These are phyloP conservation scores for Diaporthe sp. DNA, from an alignment of 2,329 filamentous ascomycete species.

Conservation along the genomic window DNA sequence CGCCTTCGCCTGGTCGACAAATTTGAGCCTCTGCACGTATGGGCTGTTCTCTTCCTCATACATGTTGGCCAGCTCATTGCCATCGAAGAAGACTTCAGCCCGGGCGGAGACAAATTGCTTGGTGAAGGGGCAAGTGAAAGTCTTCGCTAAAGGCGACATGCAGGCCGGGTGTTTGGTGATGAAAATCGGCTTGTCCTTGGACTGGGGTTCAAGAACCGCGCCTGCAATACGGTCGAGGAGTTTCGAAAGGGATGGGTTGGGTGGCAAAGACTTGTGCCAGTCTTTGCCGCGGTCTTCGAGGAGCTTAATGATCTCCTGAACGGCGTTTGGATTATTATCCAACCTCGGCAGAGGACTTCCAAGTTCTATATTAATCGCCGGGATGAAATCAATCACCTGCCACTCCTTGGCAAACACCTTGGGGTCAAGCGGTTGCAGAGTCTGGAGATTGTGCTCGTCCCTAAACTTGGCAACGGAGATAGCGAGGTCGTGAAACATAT, in stretches of 20 bases:
- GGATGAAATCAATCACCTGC: conserved; percentile 82
- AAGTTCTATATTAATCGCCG: conserved; percentile 79
- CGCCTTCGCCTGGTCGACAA: conserved; percentile 66
- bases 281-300: conserved; percentile 74
- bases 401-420: conserved; percentile 26
- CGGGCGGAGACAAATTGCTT: conserved; percentile 83
- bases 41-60: conserved; percentile 99
- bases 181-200: conserved; percentile 78
- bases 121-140: conserved; percentile 77
- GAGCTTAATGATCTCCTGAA: conserved; percentile 66
- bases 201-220: conserved; percentile 83
- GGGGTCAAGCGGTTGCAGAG: conserved; percentile 10
- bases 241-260: conserved; percentile 70
- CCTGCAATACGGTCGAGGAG: conserved; percentile 86
- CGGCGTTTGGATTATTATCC: conserved; percentile 62
- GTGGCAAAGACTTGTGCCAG: conserved; percentile 74
- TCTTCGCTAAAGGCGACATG: conserved; percentile 93
- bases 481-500: conserved; percentile 74
- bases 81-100: conserved; percentile 85
- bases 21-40: conserved; percentile 86
- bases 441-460: neutral
- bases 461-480: conserved; percentile 41
- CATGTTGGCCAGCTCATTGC: conserved; percentile 91
- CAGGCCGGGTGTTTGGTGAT: conserved; percentile 91
- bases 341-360: conserved; percentile 76